Conservation (phyloP, 2,329 filamentous ascomycete species). For the Remersonia thermophila region DNA sequence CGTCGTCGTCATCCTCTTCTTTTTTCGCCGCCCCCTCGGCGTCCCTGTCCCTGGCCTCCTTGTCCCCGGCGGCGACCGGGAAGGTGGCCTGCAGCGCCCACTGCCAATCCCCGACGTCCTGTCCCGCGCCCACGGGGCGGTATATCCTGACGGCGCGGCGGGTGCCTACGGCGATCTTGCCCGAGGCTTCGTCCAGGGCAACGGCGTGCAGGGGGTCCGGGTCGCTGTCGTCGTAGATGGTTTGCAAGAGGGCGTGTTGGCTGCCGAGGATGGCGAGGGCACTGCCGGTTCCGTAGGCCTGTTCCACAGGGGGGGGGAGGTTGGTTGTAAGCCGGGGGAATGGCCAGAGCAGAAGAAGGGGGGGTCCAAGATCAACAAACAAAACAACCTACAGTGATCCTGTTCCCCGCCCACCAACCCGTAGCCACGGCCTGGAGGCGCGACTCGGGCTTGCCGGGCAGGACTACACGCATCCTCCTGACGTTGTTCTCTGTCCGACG, state of each 20-base stretch:
- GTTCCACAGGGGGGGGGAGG: conserved; percentile 1
- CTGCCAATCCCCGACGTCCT: conserved; percentile 52
- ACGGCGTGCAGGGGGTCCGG: conserved; percentile 57
- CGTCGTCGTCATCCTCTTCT: conserved; percentile 24
- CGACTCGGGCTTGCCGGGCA: conserved; percentile 36
- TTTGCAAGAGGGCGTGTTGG: conserved; percentile 67
- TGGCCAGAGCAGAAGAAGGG: neutral
- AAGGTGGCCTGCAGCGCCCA: conserved; percentile 55
- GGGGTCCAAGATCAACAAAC: conserved; percentile 12
- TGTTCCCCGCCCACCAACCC: conserved; percentile 31
- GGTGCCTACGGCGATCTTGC: conserved; percentile 72
- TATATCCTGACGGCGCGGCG: conserved; percentile 60
- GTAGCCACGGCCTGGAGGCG: conserved; percentile 35
- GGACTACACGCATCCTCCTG: conserved; percentile 31
- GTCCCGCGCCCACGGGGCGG: conserved; percentile 57
- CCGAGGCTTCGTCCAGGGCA: conserved; percentile 66
- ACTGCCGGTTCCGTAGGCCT: conserved; percentile 85
- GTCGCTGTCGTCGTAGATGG: conserved; percentile 69
- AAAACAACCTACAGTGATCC: conserved; percentile 23
- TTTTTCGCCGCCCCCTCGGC: conserved; percentile 12
- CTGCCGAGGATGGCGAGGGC: conserved; percentile 73
- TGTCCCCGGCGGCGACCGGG: conserved; percentile 22
- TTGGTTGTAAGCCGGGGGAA: too few relatives aligned
- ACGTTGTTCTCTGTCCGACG: conserved; percentile 7
- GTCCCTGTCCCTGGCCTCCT: conserved; percentile 11